phyloP scores from a whole-genome alignment of 495 filamentous ascomycete genomes.

The Penicillium bialowiezense region DNA sequence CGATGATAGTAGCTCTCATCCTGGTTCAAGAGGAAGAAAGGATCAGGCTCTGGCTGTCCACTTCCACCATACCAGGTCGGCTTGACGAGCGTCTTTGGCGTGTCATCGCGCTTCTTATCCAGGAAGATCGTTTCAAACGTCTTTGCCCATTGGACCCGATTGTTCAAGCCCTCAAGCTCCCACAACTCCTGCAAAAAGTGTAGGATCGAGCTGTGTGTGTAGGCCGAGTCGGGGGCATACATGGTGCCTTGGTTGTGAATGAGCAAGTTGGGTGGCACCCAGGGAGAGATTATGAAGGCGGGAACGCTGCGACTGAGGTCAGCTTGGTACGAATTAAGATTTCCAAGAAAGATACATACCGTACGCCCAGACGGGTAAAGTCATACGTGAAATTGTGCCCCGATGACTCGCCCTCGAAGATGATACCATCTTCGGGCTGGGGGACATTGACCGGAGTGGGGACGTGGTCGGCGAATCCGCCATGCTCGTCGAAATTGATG shows the following conservation, averaged over 20 bases:
- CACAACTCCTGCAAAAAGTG: conserved; percentile 42
- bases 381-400: conserved; percentile 38
- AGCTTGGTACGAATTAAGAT: background rate
- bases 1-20: conserved; percentile 29
- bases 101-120: conserved; percentile 22
- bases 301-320: conserved; percentile 24
- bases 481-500: conserved; percentile 50
- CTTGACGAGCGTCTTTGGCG: conserved; percentile 29
- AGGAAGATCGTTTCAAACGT: conserved; percentile 45
- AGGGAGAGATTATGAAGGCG: conserved; percentile 45
- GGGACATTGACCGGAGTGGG: conserved; percentile 39
- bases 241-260: conserved; percentile 40
- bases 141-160: conserved; percentile 38
- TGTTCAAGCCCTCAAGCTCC: conserved; percentile 39
- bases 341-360: conserved; percentile 15
- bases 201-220: conserved; percentile 43
- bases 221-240: conserved; percentile 39
- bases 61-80: conserved; percentile 34
- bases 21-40: conserved; percentile 34
- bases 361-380: conserved; percentile 45
- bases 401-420: conserved; percentile 36
- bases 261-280: conserved; percentile 33
- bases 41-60: conserved; percentile 28
- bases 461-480: conserved; percentile 48
- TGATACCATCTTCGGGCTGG: conserved; percentile 32